phyloP scores from a whole-genome alignment of 352 stramenopile genomes.

The Pseudoperonospora humuli region DNA sequence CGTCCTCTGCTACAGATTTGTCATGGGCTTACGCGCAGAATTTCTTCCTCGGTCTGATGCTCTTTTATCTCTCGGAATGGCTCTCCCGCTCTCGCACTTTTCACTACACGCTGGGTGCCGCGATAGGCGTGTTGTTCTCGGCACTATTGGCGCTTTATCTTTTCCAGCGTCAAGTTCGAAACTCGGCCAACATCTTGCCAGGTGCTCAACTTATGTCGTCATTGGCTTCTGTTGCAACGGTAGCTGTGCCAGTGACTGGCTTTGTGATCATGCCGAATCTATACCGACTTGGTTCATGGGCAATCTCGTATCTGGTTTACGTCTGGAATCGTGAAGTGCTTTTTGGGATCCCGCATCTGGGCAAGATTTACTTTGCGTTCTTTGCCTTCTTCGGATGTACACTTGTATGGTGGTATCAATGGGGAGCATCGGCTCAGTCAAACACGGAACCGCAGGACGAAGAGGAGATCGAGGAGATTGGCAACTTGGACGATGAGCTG shows the following conservation, averaged over 20 bases:
- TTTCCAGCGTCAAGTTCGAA: constrained; percentile 67
- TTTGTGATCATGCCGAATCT: constrained; percentile 73
- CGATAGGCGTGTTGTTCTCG: constrained; percentile 70
- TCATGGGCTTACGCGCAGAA: constrained; percentile 70
- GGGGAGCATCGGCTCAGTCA: constrained; percentile 47
- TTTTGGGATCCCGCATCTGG: constrained; percentile 68
- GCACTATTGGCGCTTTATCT: constrained; percentile 70
- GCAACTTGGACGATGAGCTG: constrained; percentile 47
- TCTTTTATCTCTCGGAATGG: constrained; percentile 61
- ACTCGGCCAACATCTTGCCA: constrained; percentile 59
- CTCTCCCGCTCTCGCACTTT: constrained; percentile 68
- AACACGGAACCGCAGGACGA: constrained; percentile 39
- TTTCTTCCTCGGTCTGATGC: constrained; percentile 53
- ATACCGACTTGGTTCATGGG: constrained; percentile 57
- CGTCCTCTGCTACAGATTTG: constrained; percentile 28
- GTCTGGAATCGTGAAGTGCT: constrained; percentile 68
- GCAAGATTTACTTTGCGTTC: constrained; percentile 81
- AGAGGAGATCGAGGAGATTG: constrained; percentile 64
- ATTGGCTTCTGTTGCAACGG: constrained; percentile 54
- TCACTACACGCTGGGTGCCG: constrained; percentile 66
- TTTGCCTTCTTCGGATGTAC: constrained; percentile 65
- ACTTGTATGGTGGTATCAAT: constrained; percentile 85
- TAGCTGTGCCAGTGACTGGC: constrained; percentile 65
- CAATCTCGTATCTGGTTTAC: constrained; percentile 43
- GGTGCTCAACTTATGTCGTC: constrained; percentile 62